Evolutionary conservation across 192 early-diverging fungal genomes (phyloP).

Genomic region (Rhizophagus clarus): DNA sequence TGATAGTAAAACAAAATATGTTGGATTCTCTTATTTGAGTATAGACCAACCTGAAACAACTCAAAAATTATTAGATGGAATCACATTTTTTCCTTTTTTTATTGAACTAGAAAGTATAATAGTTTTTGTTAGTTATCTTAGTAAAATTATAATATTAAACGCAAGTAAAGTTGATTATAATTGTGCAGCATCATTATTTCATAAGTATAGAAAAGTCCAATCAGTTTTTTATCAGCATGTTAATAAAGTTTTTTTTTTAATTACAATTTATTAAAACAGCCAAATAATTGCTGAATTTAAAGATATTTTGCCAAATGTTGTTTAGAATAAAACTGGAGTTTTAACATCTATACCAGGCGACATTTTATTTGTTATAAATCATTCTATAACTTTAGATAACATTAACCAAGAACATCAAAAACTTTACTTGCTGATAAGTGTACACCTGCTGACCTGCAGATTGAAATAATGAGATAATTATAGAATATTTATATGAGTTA

Average conservation of each 20-base stretch:
- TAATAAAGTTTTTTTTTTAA: neutral
- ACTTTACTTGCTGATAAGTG: neutral
- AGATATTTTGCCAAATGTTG: no score
- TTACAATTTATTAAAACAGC: no score
- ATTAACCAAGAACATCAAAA: neutral
- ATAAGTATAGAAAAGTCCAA: neutral
- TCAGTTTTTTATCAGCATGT: neutral
- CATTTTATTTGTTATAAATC: slow-evolving; percentile 1
- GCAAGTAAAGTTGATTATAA: neutral
- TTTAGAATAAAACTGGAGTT: neutral
- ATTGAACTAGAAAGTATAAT: neutral
- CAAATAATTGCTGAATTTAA: no score
- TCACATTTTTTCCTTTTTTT: neutral
- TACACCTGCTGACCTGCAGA: no score
- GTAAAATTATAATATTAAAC: neutral
- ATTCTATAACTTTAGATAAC: neutral
- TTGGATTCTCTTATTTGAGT: neutral
- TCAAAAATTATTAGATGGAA: neutral
- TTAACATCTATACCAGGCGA: neutral
- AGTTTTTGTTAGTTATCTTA: no score
- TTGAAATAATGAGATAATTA: neutral
- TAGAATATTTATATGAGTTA: neutral
- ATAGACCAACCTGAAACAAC: neutral
- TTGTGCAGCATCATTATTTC: slow-evolving; percentile 4
- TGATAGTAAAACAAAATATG: slow-evolving; percentile 5